Base-by-base conservation (phyloP, 768 basidiomycete species). In the Neoboletus brunneissimus region DNA sequence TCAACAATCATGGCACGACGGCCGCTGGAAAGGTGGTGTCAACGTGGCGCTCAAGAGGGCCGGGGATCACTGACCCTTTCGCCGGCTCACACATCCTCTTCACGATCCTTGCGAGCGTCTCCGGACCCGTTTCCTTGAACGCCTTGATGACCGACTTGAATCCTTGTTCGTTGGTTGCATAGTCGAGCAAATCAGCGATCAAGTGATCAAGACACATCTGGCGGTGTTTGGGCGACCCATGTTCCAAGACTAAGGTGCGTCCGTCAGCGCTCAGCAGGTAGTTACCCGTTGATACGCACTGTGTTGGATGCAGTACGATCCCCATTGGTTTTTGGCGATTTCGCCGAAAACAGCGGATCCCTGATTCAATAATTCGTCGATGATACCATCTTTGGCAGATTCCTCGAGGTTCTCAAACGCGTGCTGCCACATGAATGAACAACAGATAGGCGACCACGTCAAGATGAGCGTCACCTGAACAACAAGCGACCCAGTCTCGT, bases 311-410 rank as follows among this genome's bases (percentile, higher is more conserved):
- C 90, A 92, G 63, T 91, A 93, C 1, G 89, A 87, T 12, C 91
- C 91, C 91, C 91, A 94, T 67, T 93, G 91, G 58, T 84, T 94
- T 75, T 89, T 91, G 20, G 87, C 78, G 18, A 93, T 89, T 61
- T 91, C 88, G 22, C 81, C 78, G 60, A 92, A 92, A 25, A 88
- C 77, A 0, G 67, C 68, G 2, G 80, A 69, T 15, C 89, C 89
- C 54, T 88, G 84, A 56, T 88, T 86, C 54, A 92, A 80, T n/a
- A 92, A 68, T 64, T 92, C 90, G 53, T 90, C 87, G 7, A 92
- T 85, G 55, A 92, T 92, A 0, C 87, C 89, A 53, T 91, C 89
- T 69, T 92, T 91, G 6, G 89, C 89, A 34, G 82, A 83, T 38
- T 88, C 85, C 70, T 91, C 90, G 0, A 91, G 79, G 65, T 92